A percentile compares a stretch with the other conserved stretches of the same genome.
Evolutionary conservation across 140 eudicot species (phyloP).

Genomic region (Anethum foeniculum): DNA sequence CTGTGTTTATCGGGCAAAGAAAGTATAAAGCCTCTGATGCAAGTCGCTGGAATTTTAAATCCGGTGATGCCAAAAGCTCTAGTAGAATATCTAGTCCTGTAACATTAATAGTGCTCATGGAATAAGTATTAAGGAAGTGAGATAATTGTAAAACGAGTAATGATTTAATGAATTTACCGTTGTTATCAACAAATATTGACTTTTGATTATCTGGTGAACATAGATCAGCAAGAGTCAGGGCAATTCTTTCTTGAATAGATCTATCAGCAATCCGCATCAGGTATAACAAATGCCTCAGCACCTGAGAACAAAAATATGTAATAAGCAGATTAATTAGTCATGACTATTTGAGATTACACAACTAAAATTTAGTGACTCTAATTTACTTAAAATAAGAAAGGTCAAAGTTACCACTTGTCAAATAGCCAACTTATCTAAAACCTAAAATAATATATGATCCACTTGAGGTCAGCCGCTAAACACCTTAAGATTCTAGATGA

Average conservation of each 20-base stretch:
- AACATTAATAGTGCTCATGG: neutral
- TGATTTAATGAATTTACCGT: slow-evolving; percentile 33
- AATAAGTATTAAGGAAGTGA: neutral
- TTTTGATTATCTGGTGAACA: slow-evolving; percentile 71
- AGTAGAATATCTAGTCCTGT: slow-evolving; percentile 63
- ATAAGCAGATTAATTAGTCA: neutral
- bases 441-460: too few relatives aligned
- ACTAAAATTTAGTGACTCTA: neutral
- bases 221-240: slow-evolving; percentile 85
- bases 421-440: too few relatives aligned
- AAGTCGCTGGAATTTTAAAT: slow-evolving; percentile 44
- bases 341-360: neutral
- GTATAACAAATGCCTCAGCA: slow-evolving; percentile 58
- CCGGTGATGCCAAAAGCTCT: slow-evolving; percentile 54
- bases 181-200: slow-evolving; percentile 49
- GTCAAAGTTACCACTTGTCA: too few relatives aligned
- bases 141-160: neutral
- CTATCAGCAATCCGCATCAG: slow-evolving; percentile 60
- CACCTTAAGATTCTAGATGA: too few relatives aligned
- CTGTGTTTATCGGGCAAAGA: slow-evolving; percentile 52
- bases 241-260: slow-evolving; percentile 49
- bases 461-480: too few relatives aligned
- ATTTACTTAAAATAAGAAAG: neutral
- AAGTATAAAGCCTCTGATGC: slow-evolving; percentile 58
- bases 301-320: slow-evolving; percentile 31